Evolutionary conservation across 495 filamentous ascomycete genomes (phyloP).

Genomic region (Penicillium arizonense): DNA sequence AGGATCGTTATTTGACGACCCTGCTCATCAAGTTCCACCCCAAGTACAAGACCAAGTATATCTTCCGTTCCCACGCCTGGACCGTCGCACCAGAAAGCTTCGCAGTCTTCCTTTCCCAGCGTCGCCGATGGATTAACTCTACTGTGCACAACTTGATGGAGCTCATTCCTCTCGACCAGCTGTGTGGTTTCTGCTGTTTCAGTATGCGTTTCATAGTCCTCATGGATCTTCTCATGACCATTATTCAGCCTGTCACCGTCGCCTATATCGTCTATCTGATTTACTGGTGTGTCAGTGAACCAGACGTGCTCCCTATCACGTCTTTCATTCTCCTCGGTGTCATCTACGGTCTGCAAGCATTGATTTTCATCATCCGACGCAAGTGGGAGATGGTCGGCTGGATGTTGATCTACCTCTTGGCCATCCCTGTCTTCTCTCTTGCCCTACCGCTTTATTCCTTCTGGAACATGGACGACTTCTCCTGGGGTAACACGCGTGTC

Average conservation of each 20-base stretch:
- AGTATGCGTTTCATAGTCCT: slow-evolving; percentile 99
- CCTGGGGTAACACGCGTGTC: slow-evolving; percentile 96
- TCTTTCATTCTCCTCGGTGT: slow-evolving; percentile 88
- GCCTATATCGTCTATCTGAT: slow-evolving; percentile 91
- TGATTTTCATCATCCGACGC: slow-evolving; percentile 93
- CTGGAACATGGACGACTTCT: slow-evolving; percentile 99
- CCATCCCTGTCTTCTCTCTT: slow-evolving; percentile 89
- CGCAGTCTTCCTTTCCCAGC: slow-evolving; percentile 93
- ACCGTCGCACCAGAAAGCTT: slow-evolving; percentile 94
- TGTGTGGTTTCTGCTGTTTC: slow-evolving; percentile 99
- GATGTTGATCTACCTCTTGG: slow-evolving; percentile 95
- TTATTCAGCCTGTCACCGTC: slow-evolving; percentile 90
- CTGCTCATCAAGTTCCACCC: slow-evolving; percentile 89
- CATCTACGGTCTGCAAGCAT: slow-evolving; percentile 93
- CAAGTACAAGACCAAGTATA: slow-evolving; percentile 97
- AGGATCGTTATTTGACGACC: slow-evolving; percentile 95
- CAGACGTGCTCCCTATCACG: slow-evolving; percentile 69
- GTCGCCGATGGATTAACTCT: slow-evolving; percentile 99
- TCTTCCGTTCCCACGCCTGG: slow-evolving; percentile 88
- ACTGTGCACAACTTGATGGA: slow-evolving; percentile 98
- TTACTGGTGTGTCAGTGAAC: slow-evolving; percentile 60
- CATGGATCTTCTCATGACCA: slow-evolving; percentile 84
- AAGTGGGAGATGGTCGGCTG: slow-evolving; percentile 99
- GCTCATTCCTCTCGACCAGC: slow-evolving; percentile 85
- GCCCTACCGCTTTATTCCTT: slow-evolving; percentile 92